phyloP scores from a whole-genome alignment of 306 rosid species.

The Cicer judaicum region DNA sequence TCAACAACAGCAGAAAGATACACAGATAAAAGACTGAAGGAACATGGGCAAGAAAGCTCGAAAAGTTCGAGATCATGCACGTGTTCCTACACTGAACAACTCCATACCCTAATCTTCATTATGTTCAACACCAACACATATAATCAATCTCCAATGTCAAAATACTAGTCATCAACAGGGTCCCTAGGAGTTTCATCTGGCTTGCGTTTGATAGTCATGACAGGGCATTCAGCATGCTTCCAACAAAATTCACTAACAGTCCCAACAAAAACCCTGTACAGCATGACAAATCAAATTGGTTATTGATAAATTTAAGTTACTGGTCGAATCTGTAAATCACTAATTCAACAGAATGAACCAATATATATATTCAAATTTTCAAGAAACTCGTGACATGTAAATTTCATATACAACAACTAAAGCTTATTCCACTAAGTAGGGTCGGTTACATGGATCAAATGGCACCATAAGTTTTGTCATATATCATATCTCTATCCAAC shows the following conservation, averaged over 20 bases:
- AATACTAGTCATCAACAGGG: conserved; percentile 87
- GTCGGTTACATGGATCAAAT: no score
- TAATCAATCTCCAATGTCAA: conserved; percentile 23
- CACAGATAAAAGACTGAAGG: conserved; percentile 11
- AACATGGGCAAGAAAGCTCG: conserved; percentile 22
- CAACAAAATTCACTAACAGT: conserved; percentile 93
- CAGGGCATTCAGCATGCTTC: conserved; percentile 99
- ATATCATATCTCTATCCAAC: no score
- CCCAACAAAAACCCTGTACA: conserved; percentile 90
- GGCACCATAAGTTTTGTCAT: no score
- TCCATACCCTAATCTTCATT: conserved; percentile 31
- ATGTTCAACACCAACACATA: conserved; percentile 13
- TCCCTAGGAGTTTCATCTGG: conserved; percentile 83
- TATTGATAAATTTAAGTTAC: neutral
- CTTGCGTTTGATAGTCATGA: conserved; percentile 86
- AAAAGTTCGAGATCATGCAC: conserved; percentile 19
- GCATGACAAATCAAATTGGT: neutral
- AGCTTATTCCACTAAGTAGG: no score
- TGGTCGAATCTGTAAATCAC: neutral
- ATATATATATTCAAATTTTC: neutral
- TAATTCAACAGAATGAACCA: neutral
- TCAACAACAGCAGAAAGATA: conserved; percentile 34
- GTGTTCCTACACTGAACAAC: conserved; percentile 29
- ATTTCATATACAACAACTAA: neutral
- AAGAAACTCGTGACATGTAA: neutral